phyloP scores from a whole-genome alignment of 2,329 filamentous ascomycete species.

The Penicillium verrucosum region DNA sequence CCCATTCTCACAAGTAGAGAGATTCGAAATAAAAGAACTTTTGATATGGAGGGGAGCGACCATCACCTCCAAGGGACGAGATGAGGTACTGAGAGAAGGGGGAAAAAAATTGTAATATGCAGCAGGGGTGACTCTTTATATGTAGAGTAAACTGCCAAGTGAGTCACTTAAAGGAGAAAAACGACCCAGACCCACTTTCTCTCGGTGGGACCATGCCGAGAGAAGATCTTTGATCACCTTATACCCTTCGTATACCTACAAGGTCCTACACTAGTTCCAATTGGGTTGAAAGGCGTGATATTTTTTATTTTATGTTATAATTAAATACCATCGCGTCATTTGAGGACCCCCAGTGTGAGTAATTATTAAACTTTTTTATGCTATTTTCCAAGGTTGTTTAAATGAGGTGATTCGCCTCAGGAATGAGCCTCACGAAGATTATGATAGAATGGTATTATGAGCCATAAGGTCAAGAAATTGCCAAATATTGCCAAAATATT shows the following conservation, averaged over 20 bases:
- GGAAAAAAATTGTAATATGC: neutral
- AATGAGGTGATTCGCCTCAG: conserved; percentile 1
- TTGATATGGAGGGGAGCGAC: conserved; percentile 33
- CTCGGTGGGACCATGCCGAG: conserved; percentile 15
- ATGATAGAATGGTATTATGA: neutral
- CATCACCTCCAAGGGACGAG: conserved; percentile 40
- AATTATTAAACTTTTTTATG: neutral
- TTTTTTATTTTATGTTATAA: conserved; percentile 4
- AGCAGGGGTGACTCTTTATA: conserved; percentile 22
- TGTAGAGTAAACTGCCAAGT: neutral
- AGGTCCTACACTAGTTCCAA: conserved; percentile 5
- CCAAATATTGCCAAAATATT: neutral
- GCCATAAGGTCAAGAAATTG: neutral
- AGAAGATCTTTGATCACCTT: conserved; percentile 20
- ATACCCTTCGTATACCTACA: neutral
- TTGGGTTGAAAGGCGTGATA: conserved; percentile 17
- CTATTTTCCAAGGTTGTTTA: neutral
- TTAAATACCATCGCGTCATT: neutral
- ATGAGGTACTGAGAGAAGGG: conserved; percentile 27
- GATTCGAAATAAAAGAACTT: conserved; percentile 10
- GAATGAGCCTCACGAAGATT: neutral
- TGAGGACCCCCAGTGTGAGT: neutral
- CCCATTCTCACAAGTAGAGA: conserved; percentile 35
- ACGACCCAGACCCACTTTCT: conserved; percentile 10
- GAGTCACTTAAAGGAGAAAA: conserved; percentile 20